Percentiles rank a stretch among this genome's conserved stretches.
phyloP scores from a whole-genome alignment of 2,329 filamentous ascomycete genomes.

The Parascedosporium putredinis region DNA sequence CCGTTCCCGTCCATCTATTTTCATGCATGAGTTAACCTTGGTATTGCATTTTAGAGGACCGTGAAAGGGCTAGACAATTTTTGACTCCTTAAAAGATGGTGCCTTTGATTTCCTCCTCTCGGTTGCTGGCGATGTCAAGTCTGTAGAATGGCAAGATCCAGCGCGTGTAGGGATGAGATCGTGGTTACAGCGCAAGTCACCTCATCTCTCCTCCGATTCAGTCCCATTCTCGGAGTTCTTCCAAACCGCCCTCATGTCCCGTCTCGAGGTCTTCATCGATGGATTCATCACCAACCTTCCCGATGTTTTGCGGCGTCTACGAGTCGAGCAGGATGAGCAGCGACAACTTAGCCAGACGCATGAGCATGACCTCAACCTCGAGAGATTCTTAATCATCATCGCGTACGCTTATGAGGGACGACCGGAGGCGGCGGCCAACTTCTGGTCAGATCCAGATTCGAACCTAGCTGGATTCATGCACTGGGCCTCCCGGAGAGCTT shows the following conservation, averaged over 20 bases:
- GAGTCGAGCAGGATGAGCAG: conserved; percentile 83
- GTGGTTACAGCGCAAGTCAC: conserved; percentile 73
- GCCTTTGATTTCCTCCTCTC: conserved; percentile 87
- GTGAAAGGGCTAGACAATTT: conserved; percentile 62
- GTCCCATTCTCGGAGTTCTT: conserved; percentile 63
- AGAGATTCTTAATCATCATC: conserved; percentile 85
- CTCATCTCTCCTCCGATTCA: conserved; percentile 55
- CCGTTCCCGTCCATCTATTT: conserved; percentile 7
- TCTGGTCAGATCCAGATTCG: conserved; percentile 87
- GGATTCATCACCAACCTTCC: conserved; percentile 93
- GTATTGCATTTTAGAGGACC: conserved; percentile 45
- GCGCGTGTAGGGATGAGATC: conserved; percentile 72
- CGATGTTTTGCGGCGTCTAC: conserved; percentile 76
- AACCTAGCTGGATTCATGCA: conserved; percentile 91
- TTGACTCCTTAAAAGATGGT: conserved; percentile 73
- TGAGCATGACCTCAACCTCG: conserved; percentile 64
- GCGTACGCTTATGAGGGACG: conserved; percentile 84
- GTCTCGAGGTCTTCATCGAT: conserved; percentile 80
- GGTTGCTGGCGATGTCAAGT: conserved; percentile 69
- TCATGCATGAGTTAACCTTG: conserved; percentile 8
- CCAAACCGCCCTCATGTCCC: conserved; percentile 61
- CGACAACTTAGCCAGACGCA: conserved; percentile 55
- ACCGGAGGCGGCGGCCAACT: conserved; percentile 72
- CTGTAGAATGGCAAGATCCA: conserved; percentile 78
- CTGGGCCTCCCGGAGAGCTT: conserved; percentile 92